phyloP scores from a whole-genome alignment of 176 grass and related monocot genomes.

The Dactylis glomerata region DNA sequence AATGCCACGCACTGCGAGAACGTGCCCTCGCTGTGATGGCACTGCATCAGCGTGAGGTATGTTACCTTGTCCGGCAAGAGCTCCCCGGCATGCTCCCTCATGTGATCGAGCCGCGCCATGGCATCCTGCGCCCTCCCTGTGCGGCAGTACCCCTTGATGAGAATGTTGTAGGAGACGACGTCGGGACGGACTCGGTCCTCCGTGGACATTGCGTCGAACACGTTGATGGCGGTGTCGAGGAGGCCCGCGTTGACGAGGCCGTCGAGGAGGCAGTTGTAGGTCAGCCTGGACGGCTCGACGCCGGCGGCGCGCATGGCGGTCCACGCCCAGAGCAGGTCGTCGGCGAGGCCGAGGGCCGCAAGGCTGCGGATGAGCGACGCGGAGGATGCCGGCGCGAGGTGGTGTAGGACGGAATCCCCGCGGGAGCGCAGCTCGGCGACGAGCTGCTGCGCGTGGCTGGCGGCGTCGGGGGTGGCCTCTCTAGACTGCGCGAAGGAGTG shows the following conservation, averaged over 20 bases:
- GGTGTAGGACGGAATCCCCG: conserved; percentile 20
- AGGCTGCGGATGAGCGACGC: conserved; percentile 66
- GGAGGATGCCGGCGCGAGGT: conserved; percentile 42
- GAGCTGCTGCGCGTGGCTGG: conserved; percentile 32
- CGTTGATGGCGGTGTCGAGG: conserved; percentile 68
- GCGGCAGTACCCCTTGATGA: conserved; percentile 81
- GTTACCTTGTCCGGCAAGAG: conserved; percentile 73
- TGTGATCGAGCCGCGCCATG: conserved; percentile 32
- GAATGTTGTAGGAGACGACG: conserved; percentile 70
- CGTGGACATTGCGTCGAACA: conserved; percentile 75
- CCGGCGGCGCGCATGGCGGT: conserved; percentile 51
- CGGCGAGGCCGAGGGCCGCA: conserved; percentile 55
- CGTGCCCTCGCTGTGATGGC: conserved; percentile 50
- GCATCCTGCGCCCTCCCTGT: conserved; percentile 53
- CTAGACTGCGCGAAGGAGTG: conserved; percentile 50
- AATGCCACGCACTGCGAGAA: conserved; percentile 47
- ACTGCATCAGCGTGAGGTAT: conserved; percentile 76
- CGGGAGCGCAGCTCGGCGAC: conserved; percentile 51
- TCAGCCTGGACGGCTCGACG: conserved; percentile 62
- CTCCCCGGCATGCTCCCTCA: conserved; percentile 33
- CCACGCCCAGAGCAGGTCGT: conserved; percentile 78
- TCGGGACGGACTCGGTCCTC: conserved; percentile 46
- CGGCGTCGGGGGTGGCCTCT: neutral
- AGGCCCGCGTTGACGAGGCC: conserved; percentile 68
- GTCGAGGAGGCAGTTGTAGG: conserved; percentile 89